These are phyloP conservation scores for Tubosaeta sp. DNA, from an alignment of 768 basidiomycete genomes.

Conservation along the genomic window DNA sequence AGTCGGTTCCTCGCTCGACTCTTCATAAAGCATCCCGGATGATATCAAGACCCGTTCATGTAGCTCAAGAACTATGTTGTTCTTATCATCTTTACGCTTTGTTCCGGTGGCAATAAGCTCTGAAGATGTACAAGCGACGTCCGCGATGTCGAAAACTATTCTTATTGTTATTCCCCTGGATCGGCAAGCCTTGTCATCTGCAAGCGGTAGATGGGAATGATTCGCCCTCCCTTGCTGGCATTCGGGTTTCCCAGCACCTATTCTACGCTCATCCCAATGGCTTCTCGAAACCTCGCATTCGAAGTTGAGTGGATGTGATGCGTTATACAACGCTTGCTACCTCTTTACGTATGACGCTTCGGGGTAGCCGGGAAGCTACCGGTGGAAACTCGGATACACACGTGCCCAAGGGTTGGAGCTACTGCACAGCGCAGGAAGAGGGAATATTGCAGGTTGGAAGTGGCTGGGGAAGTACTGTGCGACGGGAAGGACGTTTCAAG, in stretches of 20 bases:
- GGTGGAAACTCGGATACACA: too few species aligned
- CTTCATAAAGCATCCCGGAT: neutral
- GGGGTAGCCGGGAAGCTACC: too few species aligned
- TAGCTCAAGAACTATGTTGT: neutral
- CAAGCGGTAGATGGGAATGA: neutral
- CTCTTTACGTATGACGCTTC: neutral
- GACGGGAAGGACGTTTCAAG: neutral
- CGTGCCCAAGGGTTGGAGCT: too few species aligned
- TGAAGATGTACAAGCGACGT: constrained; percentile 6
- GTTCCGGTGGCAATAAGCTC: constrained; percentile 19
- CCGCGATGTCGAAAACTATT: constrained; percentile 2
- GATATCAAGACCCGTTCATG: constrained; percentile 1
- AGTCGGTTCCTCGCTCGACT: neutral
- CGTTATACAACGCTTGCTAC: neutral
- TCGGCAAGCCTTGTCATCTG: neutral
- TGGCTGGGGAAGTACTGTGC: too few species aligned
- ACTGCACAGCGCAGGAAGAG: neutral
- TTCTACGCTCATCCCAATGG: neutral
- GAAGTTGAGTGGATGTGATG: neutral
- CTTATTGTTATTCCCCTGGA: neutral
- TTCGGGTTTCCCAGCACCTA: neutral
- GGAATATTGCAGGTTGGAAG: too few species aligned
- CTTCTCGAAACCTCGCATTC: neutral
- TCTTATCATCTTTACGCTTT: constrained; percentile 1
- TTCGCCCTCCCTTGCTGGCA: neutral